These are phyloP conservation scores for Candida khao-thaluensis DNA, from an alignment of 805 yeast species.

Conservation along the genomic window DNA sequence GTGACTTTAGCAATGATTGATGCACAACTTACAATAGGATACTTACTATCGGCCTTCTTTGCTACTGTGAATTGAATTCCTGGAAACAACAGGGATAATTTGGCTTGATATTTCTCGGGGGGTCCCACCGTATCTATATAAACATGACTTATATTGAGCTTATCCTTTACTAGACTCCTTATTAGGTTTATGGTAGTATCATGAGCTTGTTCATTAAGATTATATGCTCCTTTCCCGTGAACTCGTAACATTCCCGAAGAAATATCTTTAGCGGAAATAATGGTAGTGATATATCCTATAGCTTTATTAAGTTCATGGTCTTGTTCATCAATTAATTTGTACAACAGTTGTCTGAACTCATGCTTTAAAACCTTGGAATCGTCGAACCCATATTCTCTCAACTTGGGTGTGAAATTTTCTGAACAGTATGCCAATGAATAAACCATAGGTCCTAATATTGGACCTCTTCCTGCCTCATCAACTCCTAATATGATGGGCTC, in stretches of 20 bases:
- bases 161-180: constrained; percentile 56
- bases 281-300: constrained; percentile 86
- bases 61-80: constrained; percentile 71
- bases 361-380: constrained; percentile 90
- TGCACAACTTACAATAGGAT: constrained; percentile 91
- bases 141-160: constrained; percentile 66
- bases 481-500: constrained; percentile 67
- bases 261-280: constrained; percentile 84
- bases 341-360: constrained; percentile 59
- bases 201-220: constrained; percentile 94
- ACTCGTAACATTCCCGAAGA: constrained; percentile 78
- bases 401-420: constrained; percentile 48
- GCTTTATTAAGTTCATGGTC: constrained; percentile 47
- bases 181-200: constrained; percentile 86
- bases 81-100: constrained; percentile 71
- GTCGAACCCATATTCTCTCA: constrained; percentile 71
- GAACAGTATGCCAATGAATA: constrained; percentile 84
- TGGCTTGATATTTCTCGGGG: constrained; percentile 77
- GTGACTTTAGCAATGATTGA: constrained; percentile 96
- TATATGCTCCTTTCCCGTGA: constrained; percentile 53
- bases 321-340: constrained; percentile 54
- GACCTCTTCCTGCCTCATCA: constrained; percentile 99
- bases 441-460: constrained; percentile 97
- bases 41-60: constrained; percentile 91
- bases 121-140: constrained; percentile 98